Base-by-base conservation (phyloP, 139 green algal species). In the Chara braunii region DNA sequence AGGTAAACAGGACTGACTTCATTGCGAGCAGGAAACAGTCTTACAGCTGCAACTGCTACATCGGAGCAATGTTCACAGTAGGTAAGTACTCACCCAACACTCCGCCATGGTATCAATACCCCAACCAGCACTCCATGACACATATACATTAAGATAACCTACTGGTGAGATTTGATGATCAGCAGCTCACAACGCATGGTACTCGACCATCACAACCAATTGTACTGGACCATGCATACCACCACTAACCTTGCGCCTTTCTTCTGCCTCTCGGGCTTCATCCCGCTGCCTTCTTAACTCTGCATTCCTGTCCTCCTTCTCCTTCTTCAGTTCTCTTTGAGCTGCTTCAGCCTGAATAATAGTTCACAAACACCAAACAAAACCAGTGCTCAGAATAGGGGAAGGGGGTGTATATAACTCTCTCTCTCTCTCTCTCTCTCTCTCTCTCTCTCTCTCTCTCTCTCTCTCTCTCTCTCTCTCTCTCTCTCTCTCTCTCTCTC, bases 321-420 rank as follows among this genome's bases (percentile, higher is more conserved):
- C 64, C 35, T 22, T n/a, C 64, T 60, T 64, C 29, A 31, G 30
- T 22, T 72, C 64, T 12, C 30, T 31, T 28, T 32, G 51, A 22
- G 14, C 62, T 56, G 18, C 31, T 37, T 71, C 54, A 28, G 62
- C 62, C 62, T 71, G 62, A 42, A 62, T 48, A 48, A 48, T n/a
- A n/a, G n/a, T n/a, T n/a, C n/a, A n/a, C n/a, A n/a, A n/a, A n/a
- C n/a, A n/a, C n/a, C n/a, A n/a, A n/a, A n/a, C n/a, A n/a, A n/a
- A n/a, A n/a, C n/a, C n/a, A n/a, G n/a, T n/a, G n/a, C n/a, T n/a
- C n/a, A n/a, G n/a, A n/a, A n/a, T n/a, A n/a, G n/a, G n/a, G n/a
- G n/a, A n/a, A n/a, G n/a, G n/a, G n/a, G n/a, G n/a, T n/a, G n/a
- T n/a, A n/a, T n/a, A n/a, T n/a, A n/a, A n/a, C n/a, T n/a, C n/a